Conservation (phyloP, 2,329 filamentous ascomycete genomes). For the Metarhizium guizhouense region DNA sequence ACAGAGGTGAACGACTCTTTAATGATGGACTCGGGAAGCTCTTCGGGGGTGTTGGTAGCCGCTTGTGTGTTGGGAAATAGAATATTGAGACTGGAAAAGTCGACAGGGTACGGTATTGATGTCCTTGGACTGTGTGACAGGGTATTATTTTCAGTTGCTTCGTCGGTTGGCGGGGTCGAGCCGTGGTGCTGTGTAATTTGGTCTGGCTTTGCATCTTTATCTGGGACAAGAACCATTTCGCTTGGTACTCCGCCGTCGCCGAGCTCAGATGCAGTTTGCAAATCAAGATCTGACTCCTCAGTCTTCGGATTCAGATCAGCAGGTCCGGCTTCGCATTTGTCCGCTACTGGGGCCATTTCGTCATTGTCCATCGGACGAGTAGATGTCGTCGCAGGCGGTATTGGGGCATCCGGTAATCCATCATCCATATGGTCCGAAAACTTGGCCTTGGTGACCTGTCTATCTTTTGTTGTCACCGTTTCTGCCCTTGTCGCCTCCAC, state of each 20-base stretch:
- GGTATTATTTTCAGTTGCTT: neutral
- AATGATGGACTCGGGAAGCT: conserved; percentile 37
- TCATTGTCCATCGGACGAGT: neutral
- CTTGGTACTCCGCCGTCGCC: neutral
- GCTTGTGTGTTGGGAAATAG: conserved; percentile 21
- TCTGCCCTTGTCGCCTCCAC: neutral
- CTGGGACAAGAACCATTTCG: neutral
- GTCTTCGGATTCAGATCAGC: neutral
- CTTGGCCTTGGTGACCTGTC: too few species aligned
- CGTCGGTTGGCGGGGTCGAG: neutral
- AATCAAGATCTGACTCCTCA: neutral
- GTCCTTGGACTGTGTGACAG: conserved; percentile 1
- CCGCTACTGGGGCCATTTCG: neutral
- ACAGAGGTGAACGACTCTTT: conserved; percentile 44
- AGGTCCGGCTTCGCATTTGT: neutral
- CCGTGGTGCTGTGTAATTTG: neutral
- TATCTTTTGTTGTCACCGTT: neutral
- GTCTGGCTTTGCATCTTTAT: neutral
- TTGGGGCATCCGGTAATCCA: too few species aligned
- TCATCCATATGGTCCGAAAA: too few species aligned
- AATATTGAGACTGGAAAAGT: conserved; percentile 23
- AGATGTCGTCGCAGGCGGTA: too few species aligned
- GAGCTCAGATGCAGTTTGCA: neutral
- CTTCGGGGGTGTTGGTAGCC: conserved; percentile 20
- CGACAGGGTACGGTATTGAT: conserved; percentile 17